These are phyloP conservation scores for Xylaria flabelliformis DNA, from an alignment of 495 filamentous ascomycete genomes.

Conservation along the genomic window DNA sequence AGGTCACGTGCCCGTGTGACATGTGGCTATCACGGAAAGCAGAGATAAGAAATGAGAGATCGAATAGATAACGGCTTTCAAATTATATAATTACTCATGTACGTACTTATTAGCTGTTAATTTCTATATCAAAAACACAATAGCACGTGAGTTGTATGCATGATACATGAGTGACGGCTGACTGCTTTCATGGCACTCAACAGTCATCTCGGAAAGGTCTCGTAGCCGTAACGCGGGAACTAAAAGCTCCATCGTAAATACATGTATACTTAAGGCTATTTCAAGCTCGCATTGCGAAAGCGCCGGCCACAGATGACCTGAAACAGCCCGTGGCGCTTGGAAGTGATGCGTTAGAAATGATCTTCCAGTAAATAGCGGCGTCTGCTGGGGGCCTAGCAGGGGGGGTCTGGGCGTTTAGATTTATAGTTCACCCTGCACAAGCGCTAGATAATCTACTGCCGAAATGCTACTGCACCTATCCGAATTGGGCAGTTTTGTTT, in stretches of 20 bases:
- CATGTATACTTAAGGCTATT: not conserved
- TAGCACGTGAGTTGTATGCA: not conserved
- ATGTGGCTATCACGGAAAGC: too few relatives aligned
- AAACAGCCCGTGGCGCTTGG: constrained; percentile 2
- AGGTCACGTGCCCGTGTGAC: too few relatives aligned
- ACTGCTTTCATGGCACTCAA: not conserved
- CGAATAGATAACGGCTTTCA: too few relatives aligned
- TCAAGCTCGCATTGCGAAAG: not conserved
- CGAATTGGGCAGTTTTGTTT: not conserved
- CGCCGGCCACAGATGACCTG: constrained; percentile 4
- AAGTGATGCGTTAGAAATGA: not conserved
- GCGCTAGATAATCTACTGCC: not conserved
- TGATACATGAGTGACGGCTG: not conserved
- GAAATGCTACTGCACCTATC: constrained; percentile 13
- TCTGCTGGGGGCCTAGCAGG: not conserved
- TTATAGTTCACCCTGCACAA: too few relatives aligned
- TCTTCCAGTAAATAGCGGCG: not conserved
- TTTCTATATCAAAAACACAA: not conserved
- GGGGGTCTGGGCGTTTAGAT: not conserved
- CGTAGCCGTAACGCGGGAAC: not conserved
- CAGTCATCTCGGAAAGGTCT: not conserved
- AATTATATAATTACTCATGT: too few relatives aligned
- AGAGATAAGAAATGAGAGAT: too few relatives aligned
- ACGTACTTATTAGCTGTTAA: not conserved
- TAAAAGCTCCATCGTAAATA: too few relatives aligned